Evolutionary conservation across 192 early-diverging fungal genomes (phyloP), one percentile per base, ranked within the genome.

Genomic region (Cetraspora pellucida): DNA sequence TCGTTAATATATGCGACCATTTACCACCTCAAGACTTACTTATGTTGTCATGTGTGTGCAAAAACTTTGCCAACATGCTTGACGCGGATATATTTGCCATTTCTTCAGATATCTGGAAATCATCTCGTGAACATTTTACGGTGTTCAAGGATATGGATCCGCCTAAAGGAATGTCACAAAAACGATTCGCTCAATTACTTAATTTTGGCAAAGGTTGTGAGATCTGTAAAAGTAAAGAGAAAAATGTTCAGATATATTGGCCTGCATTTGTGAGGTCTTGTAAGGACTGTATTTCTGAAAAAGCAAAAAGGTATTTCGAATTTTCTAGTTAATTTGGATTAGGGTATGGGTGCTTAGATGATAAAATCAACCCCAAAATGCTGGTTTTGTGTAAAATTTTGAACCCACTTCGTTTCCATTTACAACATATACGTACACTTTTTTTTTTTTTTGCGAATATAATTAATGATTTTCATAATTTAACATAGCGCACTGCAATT

Each of bases 31-130:
- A 43, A 14, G 63, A 65, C 21, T n/a, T 65, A 9, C 31, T 65
- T 10, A 65, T 65, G 63, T 37, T 65, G 31, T 27, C 63, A 10
- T 65, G 63, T 21, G 63, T 65, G 28, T 65, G 63, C 63, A 65
- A 65, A n/a, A 28, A 65, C 31, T 65, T 65, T 43, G 31, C 7
- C 19, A 65, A 65, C 31, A 65, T 65, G 63, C 31, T 65, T n/a
- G 30, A 65, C 43, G 63, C 28, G 3, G 31, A 44, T 9, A 37
- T 65, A 8, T 21, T 65, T 7, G 0, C 17, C 10, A 65, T 65
- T 14, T 65, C 30, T 10, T 65, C 30, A 30, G 63, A 65, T n/a
- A 65, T 65, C 31, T 65, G 63, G 63, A 65, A 65, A 44, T 2
- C 63, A 9, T 65, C 63, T 43, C 28, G 63, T 37, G 63, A 65